phyloP scores from a whole-genome alignment of 2,329 filamentous ascomycete genomes.

The Tolypocladium album region DNA sequence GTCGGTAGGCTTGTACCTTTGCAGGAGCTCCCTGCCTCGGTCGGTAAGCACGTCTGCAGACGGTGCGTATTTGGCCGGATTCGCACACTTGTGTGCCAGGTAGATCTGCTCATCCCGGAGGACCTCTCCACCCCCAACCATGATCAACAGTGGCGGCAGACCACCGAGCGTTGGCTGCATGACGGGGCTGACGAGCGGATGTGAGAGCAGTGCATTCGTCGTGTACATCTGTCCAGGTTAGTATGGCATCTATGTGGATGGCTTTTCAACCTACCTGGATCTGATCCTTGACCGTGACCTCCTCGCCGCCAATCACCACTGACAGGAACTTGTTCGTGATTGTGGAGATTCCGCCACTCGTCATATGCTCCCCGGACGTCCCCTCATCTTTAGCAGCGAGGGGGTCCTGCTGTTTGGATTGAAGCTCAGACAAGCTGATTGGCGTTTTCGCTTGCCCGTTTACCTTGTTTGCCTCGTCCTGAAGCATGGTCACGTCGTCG shows the following conservation, averaged over 20 bases:
- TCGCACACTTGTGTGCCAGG: slow-evolving; percentile 84
- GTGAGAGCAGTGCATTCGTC: slow-evolving; percentile 72
- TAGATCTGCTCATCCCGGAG: slow-evolving; percentile 93
- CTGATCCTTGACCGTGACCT: slow-evolving; percentile 73
- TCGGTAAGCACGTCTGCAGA: slow-evolving; percentile 52
- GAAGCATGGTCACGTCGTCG: slow-evolving; percentile 53
- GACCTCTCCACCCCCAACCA: slow-evolving; percentile 80
- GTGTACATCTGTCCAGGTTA: slow-evolving; percentile 49
- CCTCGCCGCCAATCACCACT: slow-evolving; percentile 59
- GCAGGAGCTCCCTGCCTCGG: slow-evolving; percentile 46
- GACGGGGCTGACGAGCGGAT: slow-evolving; percentile 83
- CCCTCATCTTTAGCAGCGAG: slow-evolving; percentile 14
- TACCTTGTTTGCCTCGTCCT: slow-evolving; percentile 32
- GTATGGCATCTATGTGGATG: not conserved
- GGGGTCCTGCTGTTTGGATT: slow-evolving; percentile 22
- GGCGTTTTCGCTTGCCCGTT: slow-evolving; percentile 8
- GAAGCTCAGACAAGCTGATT: slow-evolving; percentile 10
- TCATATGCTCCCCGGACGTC: slow-evolving; percentile 11
- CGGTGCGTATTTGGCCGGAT: slow-evolving; percentile 67
- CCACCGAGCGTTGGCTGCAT: slow-evolving; percentile 84
- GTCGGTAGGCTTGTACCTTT: slow-evolving; percentile 69
- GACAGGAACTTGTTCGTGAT: slow-evolving; percentile 35
- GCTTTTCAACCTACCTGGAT: slow-evolving; percentile 56
- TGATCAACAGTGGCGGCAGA: slow-evolving; percentile 74
- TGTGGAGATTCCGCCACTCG: slow-evolving; percentile 15